Conservation (phyloP, 768 basidiomycete genomes). For the Tricholomella constricta region DNA sequence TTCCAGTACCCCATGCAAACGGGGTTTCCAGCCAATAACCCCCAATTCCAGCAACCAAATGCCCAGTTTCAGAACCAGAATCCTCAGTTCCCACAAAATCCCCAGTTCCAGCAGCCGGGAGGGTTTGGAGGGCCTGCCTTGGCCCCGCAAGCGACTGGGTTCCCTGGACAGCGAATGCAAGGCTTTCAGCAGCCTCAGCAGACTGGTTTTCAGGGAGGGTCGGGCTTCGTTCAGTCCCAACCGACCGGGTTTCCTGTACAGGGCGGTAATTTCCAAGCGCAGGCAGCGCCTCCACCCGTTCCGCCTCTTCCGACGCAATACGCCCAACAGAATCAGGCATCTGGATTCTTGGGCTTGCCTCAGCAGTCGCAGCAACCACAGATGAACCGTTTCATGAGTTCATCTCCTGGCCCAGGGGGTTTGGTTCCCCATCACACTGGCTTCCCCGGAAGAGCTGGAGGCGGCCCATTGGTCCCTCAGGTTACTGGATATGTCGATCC, state of each 20-base stretch:
- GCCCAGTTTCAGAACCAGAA: conserved; percentile 32
- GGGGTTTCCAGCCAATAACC: conserved; percentile 50
- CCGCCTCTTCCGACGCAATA: conserved; percentile 66
- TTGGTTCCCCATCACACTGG: conserved; percentile 60
- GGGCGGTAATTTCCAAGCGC: conserved; percentile 40
- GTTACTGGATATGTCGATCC: conserved; percentile 84
- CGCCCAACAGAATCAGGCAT: conserved; percentile 48
- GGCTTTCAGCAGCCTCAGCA: conserved; percentile 63
- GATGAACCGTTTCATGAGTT: conserved; percentile 52
- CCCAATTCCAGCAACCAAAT: conserved; percentile 34
- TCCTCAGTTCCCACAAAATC: conserved; percentile 26
- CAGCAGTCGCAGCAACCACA: conserved; percentile 44
- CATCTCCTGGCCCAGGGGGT: conserved; percentile 50
- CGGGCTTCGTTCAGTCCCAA: conserved; percentile 51
- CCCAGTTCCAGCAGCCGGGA: conserved; percentile 29
- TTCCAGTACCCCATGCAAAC: conserved; percentile 78
- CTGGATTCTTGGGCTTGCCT: conserved; percentile 41
- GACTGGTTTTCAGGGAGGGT: conserved; percentile 48
- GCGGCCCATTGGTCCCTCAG: conserved; percentile 63
- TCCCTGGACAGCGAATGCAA: conserved; percentile 41
- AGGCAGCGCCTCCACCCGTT: conserved; percentile 58
- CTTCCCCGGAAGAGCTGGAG: conserved; percentile 44
- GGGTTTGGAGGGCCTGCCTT: conserved; percentile 43
- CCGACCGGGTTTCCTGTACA: conserved; percentile 51
- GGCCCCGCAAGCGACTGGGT: conserved; percentile 66